Percentiles rank a stretch among this genome's conserved stretches.
These are phyloP conservation scores for Parathielavia hyrcaniae DNA, from an alignment of 495 filamentous ascomycete species.

Conservation along the genomic window DNA sequence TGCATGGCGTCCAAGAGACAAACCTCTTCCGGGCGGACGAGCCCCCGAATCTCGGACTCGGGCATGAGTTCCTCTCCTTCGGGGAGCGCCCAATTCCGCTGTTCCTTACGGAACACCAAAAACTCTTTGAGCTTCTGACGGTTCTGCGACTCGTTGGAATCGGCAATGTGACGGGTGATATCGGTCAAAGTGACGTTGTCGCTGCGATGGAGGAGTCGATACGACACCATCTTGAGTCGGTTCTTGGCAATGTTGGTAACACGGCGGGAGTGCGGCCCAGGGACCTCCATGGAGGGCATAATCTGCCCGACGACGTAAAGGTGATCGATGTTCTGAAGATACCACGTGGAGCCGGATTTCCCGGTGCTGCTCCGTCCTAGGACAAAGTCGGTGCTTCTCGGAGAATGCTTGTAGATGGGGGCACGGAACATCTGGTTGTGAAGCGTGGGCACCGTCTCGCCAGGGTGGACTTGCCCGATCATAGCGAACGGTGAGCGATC, in stretches of 20 bases:
- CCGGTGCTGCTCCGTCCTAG: slow-evolving; percentile 73
- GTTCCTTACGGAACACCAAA: slow-evolving; percentile 75
- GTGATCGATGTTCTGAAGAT: slow-evolving; percentile 79
- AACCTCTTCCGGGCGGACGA: slow-evolving; percentile 92
- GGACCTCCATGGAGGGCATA: slow-evolving; percentile 85
- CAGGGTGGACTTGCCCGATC: slow-evolving; percentile 86
- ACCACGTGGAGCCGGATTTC: slow-evolving; percentile 65
- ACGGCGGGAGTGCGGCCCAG: slow-evolving; percentile 84
- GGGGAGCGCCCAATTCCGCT: slow-evolving; percentile 74
- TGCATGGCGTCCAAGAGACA: slow-evolving; percentile 96
- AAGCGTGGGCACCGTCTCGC: slow-evolving; percentile 79
- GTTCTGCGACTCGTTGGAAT: slow-evolving; percentile 88
- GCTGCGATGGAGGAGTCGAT: slow-evolving; percentile 72
- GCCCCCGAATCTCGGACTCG: slow-evolving; percentile 65
- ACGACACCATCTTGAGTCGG: slow-evolving; percentile 90
- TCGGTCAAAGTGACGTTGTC: slow-evolving; percentile 64
- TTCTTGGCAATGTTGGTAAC: slow-evolving; percentile 94
- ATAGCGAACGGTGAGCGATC: slow-evolving; percentile 93
- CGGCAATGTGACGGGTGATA: slow-evolving; percentile 81
- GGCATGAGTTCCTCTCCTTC: slow-evolving; percentile 67
- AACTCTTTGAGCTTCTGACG: slow-evolving; percentile 96
- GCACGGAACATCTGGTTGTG: slow-evolving; percentile 95
- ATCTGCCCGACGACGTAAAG: slow-evolving; percentile 85
- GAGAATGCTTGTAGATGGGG: slow-evolving; percentile 80
- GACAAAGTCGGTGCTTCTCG: slow-evolving; percentile 79